A percentile compares a stretch with the other conserved stretches of the same genome.
phyloP scores from a whole-genome alignment of 345 rosid species.

The Ricinus communis region DNA sequence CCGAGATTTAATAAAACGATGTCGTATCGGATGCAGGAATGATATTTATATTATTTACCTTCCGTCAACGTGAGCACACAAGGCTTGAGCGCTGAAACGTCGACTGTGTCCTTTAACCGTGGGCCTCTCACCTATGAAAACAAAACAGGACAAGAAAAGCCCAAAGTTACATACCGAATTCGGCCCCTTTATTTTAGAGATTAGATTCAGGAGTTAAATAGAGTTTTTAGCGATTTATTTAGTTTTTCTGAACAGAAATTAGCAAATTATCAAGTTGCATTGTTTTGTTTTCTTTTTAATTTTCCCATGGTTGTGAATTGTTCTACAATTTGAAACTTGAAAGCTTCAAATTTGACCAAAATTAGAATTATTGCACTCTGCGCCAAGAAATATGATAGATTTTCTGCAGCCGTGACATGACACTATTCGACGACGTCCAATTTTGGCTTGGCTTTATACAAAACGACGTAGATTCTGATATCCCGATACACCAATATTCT shows the following conservation, averaged over 20 bases:
- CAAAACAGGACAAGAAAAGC: not conserved
- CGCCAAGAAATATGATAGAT: not conserved
- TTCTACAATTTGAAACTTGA: not conserved
- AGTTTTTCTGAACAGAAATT: too few relatives aligned
- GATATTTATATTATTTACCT: constrained; percentile 60
- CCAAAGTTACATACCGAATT: not conserved
- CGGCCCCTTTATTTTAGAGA: not conserved
- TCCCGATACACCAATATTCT: not conserved
- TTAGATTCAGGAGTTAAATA: too few relatives aligned
- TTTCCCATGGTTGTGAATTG: not conserved
- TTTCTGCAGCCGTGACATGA: not conserved
- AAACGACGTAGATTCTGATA: not conserved
- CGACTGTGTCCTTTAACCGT: constrained; percentile 66
- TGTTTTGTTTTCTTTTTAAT: not conserved
- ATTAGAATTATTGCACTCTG: not conserved
- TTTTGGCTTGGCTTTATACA: not conserved
- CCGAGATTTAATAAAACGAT: not conserved
- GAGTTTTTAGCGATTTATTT: not conserved
- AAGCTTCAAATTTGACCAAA: constrained; percentile 1
- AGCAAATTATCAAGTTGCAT: too few relatives aligned
- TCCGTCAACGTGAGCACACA: constrained; percentile 60
- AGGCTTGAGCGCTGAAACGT: constrained; percentile 85
- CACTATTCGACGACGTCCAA: not conserved
- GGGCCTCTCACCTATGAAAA: constrained; percentile 62
- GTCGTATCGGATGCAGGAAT: too few relatives aligned